These are phyloP conservation scores for Kurtzmaniella quercitrusa DNA, from an alignment of 1,139 yeast species.

Conservation along the genomic window DNA sequence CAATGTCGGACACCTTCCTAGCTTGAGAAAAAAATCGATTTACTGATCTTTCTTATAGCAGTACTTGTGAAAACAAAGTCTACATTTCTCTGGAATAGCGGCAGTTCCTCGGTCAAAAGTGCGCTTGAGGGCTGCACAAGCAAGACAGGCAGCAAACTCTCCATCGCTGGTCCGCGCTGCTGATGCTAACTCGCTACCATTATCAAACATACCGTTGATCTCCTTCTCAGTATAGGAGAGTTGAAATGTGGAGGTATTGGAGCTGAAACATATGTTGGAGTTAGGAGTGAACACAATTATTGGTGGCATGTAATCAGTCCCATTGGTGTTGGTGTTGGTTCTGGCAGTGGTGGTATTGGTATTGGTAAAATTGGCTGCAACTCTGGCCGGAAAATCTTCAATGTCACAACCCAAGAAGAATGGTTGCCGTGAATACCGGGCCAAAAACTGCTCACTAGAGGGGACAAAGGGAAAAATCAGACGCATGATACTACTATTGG, in stretches of 20 bases:
- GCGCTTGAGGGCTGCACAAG: constrained; percentile 57
- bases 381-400: constrained; percentile 23
- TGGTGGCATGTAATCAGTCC: constrained; percentile 39
- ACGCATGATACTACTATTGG: not conserved
- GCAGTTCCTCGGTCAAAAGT: constrained; percentile 38
- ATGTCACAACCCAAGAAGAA: constrained; percentile 56
- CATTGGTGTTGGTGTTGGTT: not conserved
- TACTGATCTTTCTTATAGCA: constrained; percentile 8
- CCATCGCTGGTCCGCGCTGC: constrained; percentile 34
- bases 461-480: constrained; percentile 39
- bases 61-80: constrained; percentile 10
- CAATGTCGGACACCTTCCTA: no score
- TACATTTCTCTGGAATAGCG: constrained; percentile 8
- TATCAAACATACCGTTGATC: constrained; percentile 39
- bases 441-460: constrained; percentile 23
- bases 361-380: not conserved
- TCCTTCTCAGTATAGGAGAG: constrained; percentile 44
- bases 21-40: no score
- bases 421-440: constrained; percentile 32
- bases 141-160: constrained; percentile 48
- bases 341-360: not conserved
- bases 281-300: constrained; percentile 53
- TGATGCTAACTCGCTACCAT: constrained; percentile 53
- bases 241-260: constrained; percentile 62
- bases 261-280: constrained; percentile 29